A percentile compares a stretch with the other conserved stretches of the same genome.
Conservation (phyloP, 495 filamentous ascomycete species). For the Clavariopsis aquatica region DNA sequence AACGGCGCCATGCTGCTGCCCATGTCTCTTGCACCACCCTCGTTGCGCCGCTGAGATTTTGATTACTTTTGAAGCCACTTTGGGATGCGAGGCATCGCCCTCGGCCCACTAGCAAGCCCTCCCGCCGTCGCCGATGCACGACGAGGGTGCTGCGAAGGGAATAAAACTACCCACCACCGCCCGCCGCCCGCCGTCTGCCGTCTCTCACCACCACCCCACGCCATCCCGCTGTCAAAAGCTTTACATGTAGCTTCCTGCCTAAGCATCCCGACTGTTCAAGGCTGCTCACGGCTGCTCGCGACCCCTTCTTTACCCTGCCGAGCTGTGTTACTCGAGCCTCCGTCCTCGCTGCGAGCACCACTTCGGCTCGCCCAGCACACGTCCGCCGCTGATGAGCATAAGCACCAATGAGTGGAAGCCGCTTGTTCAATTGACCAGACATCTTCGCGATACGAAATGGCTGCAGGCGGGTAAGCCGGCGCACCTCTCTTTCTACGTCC, state of each 20-base stretch:
- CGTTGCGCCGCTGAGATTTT: not conserved
- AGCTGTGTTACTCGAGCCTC: not conserved
- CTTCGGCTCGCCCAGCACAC: not conserved
- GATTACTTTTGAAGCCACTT: not conserved
- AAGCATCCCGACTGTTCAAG: constrained; percentile 7
- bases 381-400: not conserved
- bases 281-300: constrained; percentile 8
- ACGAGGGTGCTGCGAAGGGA: not conserved
- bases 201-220: constrained; percentile 19
- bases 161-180: not conserved
- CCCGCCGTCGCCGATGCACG: not conserved
- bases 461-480: constrained; percentile 12
- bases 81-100: not conserved
- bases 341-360: constrained; percentile 5
- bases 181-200: not conserved
- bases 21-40: not conserved
- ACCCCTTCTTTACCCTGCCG: not conserved
- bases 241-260: not conserved
- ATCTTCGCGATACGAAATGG: constrained; percentile 6
- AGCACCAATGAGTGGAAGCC: not conserved
- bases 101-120: not conserved
- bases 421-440: not conserved
- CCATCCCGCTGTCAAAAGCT: constrained; percentile 15
- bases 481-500: constrained; percentile 7
- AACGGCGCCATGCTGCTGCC: constrained; percentile 1